Evolutionary conservation across 2,329 filamentous ascomycete genomes (phyloP), one percentile per base, ranked within the genome.

Genomic region (Thielaviopsis musarum): DNA sequence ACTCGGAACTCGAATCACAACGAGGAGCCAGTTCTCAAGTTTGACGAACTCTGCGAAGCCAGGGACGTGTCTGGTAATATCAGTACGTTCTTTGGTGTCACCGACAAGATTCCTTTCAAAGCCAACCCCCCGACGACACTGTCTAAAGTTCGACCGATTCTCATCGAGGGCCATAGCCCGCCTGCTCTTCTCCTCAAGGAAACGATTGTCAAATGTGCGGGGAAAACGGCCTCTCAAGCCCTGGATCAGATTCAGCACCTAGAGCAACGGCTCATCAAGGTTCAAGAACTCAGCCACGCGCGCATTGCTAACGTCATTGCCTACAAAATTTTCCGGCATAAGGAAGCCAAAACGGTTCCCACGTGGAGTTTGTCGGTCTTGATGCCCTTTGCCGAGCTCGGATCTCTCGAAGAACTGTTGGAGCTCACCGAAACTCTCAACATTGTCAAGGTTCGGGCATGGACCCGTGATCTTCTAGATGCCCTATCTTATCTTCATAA

Each of bases 391-490:
- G 87, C 88, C 12, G 85, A 89, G 57, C 90, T 88, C 69, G 90
- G 89, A 0, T 88, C 91, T 0, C 73, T 98, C 15, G 81, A 85
- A 28, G 89, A 95, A 65, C 76, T 94, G 21, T 76, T 98, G 30
- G 85, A 91, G 60, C 80, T 91, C 62, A 82, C 89, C 51, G 88
- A 87, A 4, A 80, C 80, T 30, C 74, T 96, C 56, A 81, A 85
- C 51, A 79, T 87, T 57, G 80, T 81, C 63, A 91, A 85, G 68
- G 84, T 91, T 52, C 85, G 90, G 58, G 84, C 88, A 24, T 97
- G 90, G 85, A 93, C 89, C n/a, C 83, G 91, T 61, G 89, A 95
- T 66, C 76, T 98, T 19, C 79, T 98, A 26, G 89, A 96, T 71
- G 93, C 85, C 0, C 74, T 98, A 28, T 87, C 89, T 61, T 95